Conservation (phyloP, 805 yeast species). For the Suhomyces sp. region DNA sequence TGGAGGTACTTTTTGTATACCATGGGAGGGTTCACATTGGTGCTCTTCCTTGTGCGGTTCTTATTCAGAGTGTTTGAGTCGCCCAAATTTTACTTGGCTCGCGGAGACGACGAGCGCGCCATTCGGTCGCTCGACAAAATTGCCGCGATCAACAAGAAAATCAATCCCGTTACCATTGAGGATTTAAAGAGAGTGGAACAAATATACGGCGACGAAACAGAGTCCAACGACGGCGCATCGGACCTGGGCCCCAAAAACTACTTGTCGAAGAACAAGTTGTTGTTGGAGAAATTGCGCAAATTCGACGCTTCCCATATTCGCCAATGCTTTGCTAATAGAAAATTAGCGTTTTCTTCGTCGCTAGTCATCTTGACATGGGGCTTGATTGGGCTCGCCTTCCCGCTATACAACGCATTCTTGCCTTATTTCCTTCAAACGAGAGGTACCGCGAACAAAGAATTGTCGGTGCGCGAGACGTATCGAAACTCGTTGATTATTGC, state of each 20-base stretch:
- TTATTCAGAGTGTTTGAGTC: constrained; percentile 48
- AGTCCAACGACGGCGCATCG: constrained; percentile 5
- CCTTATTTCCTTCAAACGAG: constrained; percentile 50
- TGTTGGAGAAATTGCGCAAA: constrained; percentile 24
- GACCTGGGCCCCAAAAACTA: constrained; percentile 7
- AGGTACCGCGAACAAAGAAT: constrained; percentile 23
- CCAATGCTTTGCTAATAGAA: constrained; percentile 45
- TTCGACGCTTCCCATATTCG: constrained; percentile 38
- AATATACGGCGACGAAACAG: background rate
- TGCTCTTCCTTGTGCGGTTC: constrained; percentile 33
- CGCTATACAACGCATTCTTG: constrained; percentile 53
- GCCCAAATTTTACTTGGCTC: constrained; percentile 52
- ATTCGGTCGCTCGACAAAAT: constrained; percentile 41
- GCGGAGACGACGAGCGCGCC: constrained; percentile 52
- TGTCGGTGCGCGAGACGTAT: constrained; percentile 31
- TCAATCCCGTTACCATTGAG: constrained; percentile 43
- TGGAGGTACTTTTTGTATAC: constrained; percentile 59
- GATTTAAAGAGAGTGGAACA: constrained; percentile 46
- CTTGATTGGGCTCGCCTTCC: constrained; percentile 56
- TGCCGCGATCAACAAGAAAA: constrained; percentile 45
- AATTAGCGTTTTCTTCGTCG: constrained; percentile 44
- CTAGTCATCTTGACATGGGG: constrained; percentile 51
- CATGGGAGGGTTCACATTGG: constrained; percentile 45
- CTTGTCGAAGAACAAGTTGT: constrained; percentile 15
- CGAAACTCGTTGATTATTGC: constrained; percentile 31